A percentile compares a stretch with the other conserved stretches of the same genome.
These are phyloP conservation scores for Niebla homalea DNA, from an alignment of 495 filamentous ascomycete species.

Conservation along the genomic window DNA sequence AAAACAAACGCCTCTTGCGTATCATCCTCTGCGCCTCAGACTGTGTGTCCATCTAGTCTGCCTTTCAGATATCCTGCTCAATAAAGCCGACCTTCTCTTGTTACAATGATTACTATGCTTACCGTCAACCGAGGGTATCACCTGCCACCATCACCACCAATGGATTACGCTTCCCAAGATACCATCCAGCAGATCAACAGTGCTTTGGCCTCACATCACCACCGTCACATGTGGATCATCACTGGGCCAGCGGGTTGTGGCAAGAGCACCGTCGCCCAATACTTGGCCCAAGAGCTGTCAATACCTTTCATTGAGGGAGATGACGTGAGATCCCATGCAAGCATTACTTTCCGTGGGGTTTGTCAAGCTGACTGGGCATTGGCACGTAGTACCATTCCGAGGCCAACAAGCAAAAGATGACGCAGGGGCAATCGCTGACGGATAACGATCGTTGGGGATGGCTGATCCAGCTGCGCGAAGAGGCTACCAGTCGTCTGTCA, in stretches of 20 bases:
- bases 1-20: not conserved
- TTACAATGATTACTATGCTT: conserved; percentile 27
- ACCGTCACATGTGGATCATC: conserved; percentile 92
- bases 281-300: conserved; percentile 54
- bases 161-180: conserved; percentile 11
- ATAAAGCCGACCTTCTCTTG: not conserved
- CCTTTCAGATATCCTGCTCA: not conserved
- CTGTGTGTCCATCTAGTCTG: not conserved
- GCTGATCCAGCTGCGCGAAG: conserved; percentile 78
- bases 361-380: not conserved
- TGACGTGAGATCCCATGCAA: conserved; percentile 49
- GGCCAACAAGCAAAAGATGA: conserved; percentile 90
- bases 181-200: conserved; percentile 17
- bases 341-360: not conserved
- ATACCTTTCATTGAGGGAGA: conserved; percentile 91
- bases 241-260: conserved; percentile 94
- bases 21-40: not conserved
- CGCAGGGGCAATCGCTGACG: conserved; percentile 70
- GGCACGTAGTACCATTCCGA: conserved; percentile 64
- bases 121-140: conserved; percentile 26
- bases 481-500: conserved; percentile 52
- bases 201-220: conserved; percentile 19
- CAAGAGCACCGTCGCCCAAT: conserved; percentile 82
- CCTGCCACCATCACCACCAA: conserved; percentile 13
- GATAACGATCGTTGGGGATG: conserved; percentile 98